These are phyloP conservation scores for Populus pruinosa DNA, from an alignment of 345 rosid genomes.

Conservation along the genomic window DNA sequence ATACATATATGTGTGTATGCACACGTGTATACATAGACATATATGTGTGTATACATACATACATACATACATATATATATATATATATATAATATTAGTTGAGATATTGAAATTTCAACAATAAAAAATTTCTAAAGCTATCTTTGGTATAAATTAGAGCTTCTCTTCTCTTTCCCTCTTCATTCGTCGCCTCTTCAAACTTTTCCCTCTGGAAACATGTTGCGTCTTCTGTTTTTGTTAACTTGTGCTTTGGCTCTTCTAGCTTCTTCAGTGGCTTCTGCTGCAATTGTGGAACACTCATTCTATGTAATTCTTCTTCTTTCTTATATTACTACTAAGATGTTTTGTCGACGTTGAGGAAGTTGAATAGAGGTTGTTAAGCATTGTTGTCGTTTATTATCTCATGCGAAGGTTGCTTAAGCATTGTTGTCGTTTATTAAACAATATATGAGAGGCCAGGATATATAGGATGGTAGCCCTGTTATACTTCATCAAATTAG, in stretches of 20 bases:
- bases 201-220: slow-evolving; percentile 25
- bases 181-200: background rate
- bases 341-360: background rate
- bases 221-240: slow-evolving; percentile 28
- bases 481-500: background rate
- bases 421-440: background rate
- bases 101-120: background rate
- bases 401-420: background rate
- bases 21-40: too few relatives aligned
- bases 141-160: background rate
- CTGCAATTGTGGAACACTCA: slow-evolving; percentile 66
- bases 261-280: slow-evolving; percentile 51
- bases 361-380: background rate
- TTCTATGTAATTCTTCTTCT: slow-evolving; percentile 45
- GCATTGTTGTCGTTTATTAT: background rate
- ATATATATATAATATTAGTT: background rate
- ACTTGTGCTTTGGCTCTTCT: slow-evolving; percentile 33
- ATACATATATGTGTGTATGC: too few relatives aligned
- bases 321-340: background rate
- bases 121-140: background rate
- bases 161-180: background rate
- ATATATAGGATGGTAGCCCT: background rate
- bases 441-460: background rate
- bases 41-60: too few relatives aligned
- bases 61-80: too few relatives aligned